Conservation (phyloP, 176 grass and related monocot species). For the Oryza punctata region DNA sequence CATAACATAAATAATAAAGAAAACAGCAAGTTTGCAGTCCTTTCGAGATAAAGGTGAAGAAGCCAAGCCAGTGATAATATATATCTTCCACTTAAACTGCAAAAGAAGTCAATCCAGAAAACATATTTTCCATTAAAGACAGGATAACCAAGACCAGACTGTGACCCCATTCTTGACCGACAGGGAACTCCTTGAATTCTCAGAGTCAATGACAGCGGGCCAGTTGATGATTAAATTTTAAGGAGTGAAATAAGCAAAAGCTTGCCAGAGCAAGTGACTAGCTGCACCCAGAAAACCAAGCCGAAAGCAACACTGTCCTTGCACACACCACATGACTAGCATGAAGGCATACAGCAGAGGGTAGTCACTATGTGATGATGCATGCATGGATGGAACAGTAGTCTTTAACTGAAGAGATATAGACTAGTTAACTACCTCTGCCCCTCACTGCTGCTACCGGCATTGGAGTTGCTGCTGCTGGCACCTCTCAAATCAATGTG, state of each 20-base stretch:
- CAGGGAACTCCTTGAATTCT: background rate
- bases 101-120: background rate
- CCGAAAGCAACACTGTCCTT: constrained; percentile 23
- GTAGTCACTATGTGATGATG: background rate
- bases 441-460: background rate
- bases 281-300: constrained; percentile 17
- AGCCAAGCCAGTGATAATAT: too few relatives aligned
- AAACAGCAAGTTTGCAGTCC: too few relatives aligned
- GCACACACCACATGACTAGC: constrained; percentile 12
- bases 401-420: constrained; percentile 4
- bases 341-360: background rate
- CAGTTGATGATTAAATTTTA: background rate
- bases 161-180: background rate
- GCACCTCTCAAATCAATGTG: background rate
- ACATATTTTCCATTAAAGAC: background rate
- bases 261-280: background rate
- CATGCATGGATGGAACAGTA: constrained; percentile 44
- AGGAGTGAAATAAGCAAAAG: background rate
- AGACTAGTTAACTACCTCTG: constrained; percentile 42
- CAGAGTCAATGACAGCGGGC: background rate
- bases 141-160: background rate
- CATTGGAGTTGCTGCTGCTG: background rate
- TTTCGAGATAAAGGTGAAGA: too few relatives aligned
- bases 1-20: too few relatives aligned
- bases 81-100: background rate